These are phyloP conservation scores for Psilocybe mexicana DNA, from an alignment of 1,284 basidiomycete genomes.

Conservation along the genomic window DNA sequence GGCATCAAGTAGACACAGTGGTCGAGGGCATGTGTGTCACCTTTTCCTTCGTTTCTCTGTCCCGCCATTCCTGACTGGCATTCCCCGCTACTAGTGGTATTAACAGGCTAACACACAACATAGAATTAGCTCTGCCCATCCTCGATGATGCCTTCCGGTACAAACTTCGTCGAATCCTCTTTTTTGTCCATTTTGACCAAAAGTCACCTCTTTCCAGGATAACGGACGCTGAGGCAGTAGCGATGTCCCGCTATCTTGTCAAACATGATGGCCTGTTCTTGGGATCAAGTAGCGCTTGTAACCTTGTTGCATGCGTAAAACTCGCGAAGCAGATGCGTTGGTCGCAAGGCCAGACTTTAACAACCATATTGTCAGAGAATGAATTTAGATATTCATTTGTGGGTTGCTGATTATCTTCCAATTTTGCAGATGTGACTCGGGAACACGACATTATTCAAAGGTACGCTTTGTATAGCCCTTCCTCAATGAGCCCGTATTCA, in stretches of 20 bases:
- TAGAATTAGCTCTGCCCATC: slow-evolving; percentile 76
- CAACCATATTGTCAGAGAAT: slow-evolving; percentile 77
- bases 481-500: not conserved
- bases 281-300: slow-evolving; percentile 95
- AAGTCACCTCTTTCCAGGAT: slow-evolving; percentile 49
- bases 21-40: slow-evolving; percentile 78
- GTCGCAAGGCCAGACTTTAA: slow-evolving; percentile 65
- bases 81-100: slow-evolving; percentile 66
- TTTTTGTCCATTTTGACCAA: slow-evolving; percentile 6
- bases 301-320: slow-evolving; percentile 87
- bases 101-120: slow-evolving; percentile 85
- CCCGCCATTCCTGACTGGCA: slow-evolving; percentile 24
- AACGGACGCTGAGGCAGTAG: slow-evolving; percentile 87
- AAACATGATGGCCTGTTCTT: slow-evolving; percentile 91
- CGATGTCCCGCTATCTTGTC: slow-evolving; percentile 90
- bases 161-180: not conserved
- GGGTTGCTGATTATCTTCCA: not conserved
- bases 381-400: not conserved
- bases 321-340: slow-evolving; percentile 72
- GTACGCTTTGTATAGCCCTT: slow-evolving; percentile 38
- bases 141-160: slow-evolving; percentile 89
- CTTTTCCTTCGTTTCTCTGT: slow-evolving; percentile 10
- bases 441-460: slow-evolving; percentile 86
- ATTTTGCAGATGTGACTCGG: slow-evolving; percentile 74
- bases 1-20: slow-evolving; percentile 93